These are phyloP conservation scores for Phytophthora melonis DNA, from an alignment of 352 stramenopile genomes.

Conservation along the genomic window DNA sequence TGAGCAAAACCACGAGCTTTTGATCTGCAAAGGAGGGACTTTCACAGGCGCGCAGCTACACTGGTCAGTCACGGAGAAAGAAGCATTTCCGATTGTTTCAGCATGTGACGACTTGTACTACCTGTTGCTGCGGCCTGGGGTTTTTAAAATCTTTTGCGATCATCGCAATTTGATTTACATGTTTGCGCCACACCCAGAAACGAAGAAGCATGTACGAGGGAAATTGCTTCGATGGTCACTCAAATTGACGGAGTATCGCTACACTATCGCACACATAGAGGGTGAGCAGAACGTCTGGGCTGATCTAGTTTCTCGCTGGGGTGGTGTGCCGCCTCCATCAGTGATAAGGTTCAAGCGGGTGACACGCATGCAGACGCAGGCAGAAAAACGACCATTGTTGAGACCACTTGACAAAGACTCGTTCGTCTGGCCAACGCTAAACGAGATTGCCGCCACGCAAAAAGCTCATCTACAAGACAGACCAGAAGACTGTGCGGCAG, in stretches of 20 bases:
- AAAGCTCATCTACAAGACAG: not conserved
- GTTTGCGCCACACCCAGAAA: slow-evolving; percentile 3
- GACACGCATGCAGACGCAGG: slow-evolving; percentile 2
- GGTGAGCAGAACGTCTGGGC: too few species aligned
- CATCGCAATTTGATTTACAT: slow-evolving; percentile 14
- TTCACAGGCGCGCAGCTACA: too few species aligned
- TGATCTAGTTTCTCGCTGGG: slow-evolving; percentile 19
- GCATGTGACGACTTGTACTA: too few species aligned
- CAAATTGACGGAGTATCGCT: too few species aligned
- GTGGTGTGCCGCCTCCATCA: not conserved
- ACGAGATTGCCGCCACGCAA: slow-evolving; percentile 4
- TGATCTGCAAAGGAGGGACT: too few species aligned
- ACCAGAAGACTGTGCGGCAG: not conserved
- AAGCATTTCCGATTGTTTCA: too few species aligned
- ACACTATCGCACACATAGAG: too few species aligned
- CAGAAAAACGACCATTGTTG: not conserved
- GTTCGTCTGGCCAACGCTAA: slow-evolving; percentile 11
- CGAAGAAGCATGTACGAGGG: too few species aligned
- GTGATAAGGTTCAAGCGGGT: not conserved
- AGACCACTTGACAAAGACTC: slow-evolving; percentile 13
- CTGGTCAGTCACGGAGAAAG: too few species aligned
- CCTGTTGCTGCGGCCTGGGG: slow-evolving; percentile 1
- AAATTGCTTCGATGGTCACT: too few species aligned
- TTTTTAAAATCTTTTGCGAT: slow-evolving; percentile 8
- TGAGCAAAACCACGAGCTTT: too few species aligned